Evolutionary conservation across 169 alveolate species (phyloP), one percentile per base, ranked within the genome.

Genomic region (Babesia ovis): DNA sequence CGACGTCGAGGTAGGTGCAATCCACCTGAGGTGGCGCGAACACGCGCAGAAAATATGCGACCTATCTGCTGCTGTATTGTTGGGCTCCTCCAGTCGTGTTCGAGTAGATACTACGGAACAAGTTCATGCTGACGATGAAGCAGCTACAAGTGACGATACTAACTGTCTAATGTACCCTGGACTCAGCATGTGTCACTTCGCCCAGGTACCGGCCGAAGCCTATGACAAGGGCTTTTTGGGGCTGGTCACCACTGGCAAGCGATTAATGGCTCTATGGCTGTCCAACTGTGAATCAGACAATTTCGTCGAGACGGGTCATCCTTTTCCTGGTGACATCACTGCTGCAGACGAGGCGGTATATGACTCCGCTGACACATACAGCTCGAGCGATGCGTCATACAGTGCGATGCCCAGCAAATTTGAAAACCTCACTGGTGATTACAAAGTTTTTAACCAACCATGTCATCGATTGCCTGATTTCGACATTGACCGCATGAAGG

Each of bases 11-110:
- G 87, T 79, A 35, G 55, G 69, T 31, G 16, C 31, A 16, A 2
- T 34, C 3, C 3, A n/a, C 20, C 25, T 4, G 6, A 37, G 29
- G 29, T 0, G 42, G 25, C 32, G 29, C 39, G 42, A 39, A 29
- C 35, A 59, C 55, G 51, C 29, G 29, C 56, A 79, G 87, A 79
- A 79, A 60, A 48, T 79, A 2, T 55, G 73, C 56, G 84, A 79
- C 53, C 55, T 79, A 6, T 34, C 80, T 20, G 56, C 41, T 1
- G 27, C 55, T 16, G 45, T 69, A 3, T 29, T 53, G 18, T 27
- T 27, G 48, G 56, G 27, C 32, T 8, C 27, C 12, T 20, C 56
- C 32, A 6, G 5, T 48, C 25, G 5, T 18, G 14, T 5, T 48
- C 32, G 14, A 5, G 12, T 9, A 8, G 56, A 48, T 12, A 20